Percentiles rank a stretch among this genome's conserved stretches.
Evolutionary conservation across 2,329 filamentous ascomycete genomes (phyloP).

Genomic region (Trichoderma sp.): DNA sequence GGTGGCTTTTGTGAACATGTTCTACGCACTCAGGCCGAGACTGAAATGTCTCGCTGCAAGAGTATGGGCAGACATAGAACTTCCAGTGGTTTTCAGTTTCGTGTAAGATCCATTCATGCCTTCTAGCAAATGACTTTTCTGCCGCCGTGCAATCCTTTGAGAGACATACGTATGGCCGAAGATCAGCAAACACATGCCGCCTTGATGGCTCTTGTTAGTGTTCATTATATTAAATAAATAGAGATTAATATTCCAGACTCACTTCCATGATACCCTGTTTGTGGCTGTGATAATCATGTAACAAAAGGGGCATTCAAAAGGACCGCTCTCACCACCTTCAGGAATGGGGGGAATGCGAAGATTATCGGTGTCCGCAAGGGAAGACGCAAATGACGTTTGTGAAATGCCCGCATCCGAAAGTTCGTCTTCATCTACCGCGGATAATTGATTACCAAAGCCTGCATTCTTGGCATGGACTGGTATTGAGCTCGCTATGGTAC

Average conservation of each 20-base stretch:
- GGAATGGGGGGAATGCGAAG: background rate
- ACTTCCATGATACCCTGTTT: background rate
- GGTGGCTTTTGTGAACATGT: background rate
- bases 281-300: background rate
- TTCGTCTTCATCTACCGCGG: background rate
- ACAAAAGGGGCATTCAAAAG: background rate
- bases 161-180: background rate
- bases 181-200: background rate
- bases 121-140: background rate
- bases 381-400: background rate
- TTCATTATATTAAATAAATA: no score
- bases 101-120: background rate
- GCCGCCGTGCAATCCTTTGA: background rate
- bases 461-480: background rate
- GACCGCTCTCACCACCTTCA: background rate
- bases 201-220: background rate
- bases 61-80: background rate
- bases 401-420: background rate
- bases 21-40: background rate
- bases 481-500: background rate
- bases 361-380: background rate
- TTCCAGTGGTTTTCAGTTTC: background rate
- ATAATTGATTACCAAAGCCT: background rate
- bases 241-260: background rate
- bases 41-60: background rate